Evolutionary conservation across 2,329 filamentous ascomycete genomes (phyloP).

Genomic region (Xylariaceae sp.): DNA sequence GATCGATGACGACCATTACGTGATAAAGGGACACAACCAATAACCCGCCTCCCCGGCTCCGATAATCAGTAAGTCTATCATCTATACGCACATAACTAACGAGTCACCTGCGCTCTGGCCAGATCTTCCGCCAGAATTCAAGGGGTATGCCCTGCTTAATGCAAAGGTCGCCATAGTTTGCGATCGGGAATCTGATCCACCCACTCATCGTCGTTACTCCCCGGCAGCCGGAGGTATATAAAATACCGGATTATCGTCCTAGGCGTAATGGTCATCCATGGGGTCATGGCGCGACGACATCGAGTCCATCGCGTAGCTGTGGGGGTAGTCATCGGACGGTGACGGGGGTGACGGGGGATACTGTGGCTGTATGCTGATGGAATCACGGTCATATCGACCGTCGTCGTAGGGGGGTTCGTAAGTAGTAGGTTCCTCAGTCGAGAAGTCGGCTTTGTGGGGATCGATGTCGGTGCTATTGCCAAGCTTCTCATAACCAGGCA

Average conservation of each 20-base stretch:
- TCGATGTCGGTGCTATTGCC: slow-evolving; percentile 52
- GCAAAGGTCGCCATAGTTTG: slow-evolving; percentile 52
- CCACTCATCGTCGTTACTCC: slow-evolving; percentile 42
- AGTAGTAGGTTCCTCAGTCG: slow-evolving; percentile 52
- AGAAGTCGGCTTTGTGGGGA: slow-evolving; percentile 66
- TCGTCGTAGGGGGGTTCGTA: slow-evolving; percentile 53
- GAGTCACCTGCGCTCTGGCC: slow-evolving; percentile 2
- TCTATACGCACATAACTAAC: slow-evolving; percentile 7
- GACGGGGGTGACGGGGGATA: slow-evolving; percentile 33
- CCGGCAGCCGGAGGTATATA: slow-evolving; percentile 42
- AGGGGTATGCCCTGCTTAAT: slow-evolving; percentile 22
- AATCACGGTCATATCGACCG: slow-evolving; percentile 45
- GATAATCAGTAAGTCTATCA: slow-evolving; percentile 11
- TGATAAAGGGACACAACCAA: slow-evolving; percentile 9
- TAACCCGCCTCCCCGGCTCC: slow-evolving; percentile 7
- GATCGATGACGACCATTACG: slow-evolving; percentile 11
- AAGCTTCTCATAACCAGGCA: slow-evolving; percentile 57
- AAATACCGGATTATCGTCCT: slow-evolving; percentile 26
- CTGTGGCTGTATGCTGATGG: slow-evolving; percentile 6
- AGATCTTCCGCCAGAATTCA: neutral
- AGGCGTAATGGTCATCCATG: slow-evolving; percentile 29
- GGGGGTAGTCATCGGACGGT: slow-evolving; percentile 44
- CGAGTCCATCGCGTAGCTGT: slow-evolving; percentile 31
- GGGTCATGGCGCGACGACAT: slow-evolving; percentile 31
- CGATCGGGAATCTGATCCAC: slow-evolving; percentile 53